These are phyloP conservation scores for Auriscalpium microsporum DNA, from an alignment of 768 basidiomycete species.

Conservation along the genomic window DNA sequence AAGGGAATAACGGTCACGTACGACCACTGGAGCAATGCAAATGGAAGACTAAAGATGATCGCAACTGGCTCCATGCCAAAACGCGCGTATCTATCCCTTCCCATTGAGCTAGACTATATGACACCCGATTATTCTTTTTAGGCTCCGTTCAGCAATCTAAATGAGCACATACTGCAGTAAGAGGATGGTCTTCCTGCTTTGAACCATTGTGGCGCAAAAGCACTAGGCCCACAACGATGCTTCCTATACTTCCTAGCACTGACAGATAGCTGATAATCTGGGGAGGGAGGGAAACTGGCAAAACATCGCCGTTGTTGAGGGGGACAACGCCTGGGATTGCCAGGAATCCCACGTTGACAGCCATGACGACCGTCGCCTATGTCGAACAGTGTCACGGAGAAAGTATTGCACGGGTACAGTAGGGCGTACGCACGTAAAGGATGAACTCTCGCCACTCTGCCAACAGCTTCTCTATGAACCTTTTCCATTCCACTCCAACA, in stretches of 20 bases:
- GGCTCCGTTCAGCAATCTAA: slow-evolving; percentile 30
- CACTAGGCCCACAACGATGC: slow-evolving; percentile 7
- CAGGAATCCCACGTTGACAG: slow-evolving; percentile 7
- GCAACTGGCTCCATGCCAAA: slow-evolving; percentile 46
- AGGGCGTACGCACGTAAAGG: slow-evolving; percentile 1
- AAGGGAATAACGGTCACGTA: slow-evolving; percentile 23
- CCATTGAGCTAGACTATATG: slow-evolving; percentile 18
- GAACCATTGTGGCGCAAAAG: slow-evolving; percentile 4
- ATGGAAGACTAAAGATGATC: slow-evolving; percentile 46
- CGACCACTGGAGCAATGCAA: slow-evolving; percentile 54
- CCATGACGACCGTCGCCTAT: slow-evolving; percentile 6
- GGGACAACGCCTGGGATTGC: slow-evolving; percentile 4
- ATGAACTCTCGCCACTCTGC: slow-evolving; percentile 7
- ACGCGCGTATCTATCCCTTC: slow-evolving; percentile 17
- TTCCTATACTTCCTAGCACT: slow-evolving; percentile 1
- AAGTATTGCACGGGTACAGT: not conserved
- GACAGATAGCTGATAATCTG: slow-evolving; percentile 10
- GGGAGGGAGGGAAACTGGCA: not conserved
- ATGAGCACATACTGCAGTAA: slow-evolving; percentile 1
- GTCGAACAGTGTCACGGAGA: no score
- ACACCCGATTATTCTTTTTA: slow-evolving; percentile 19
- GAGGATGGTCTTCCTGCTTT: not conserved
- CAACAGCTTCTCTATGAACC: slow-evolving; percentile 1
- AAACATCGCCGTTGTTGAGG: not conserved
- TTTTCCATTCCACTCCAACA: slow-evolving; percentile 4